These are phyloP conservation scores for Gymnopus androsaceus DNA, from an alignment of 1,284 basidiomycete genomes.

Conservation along the genomic window DNA sequence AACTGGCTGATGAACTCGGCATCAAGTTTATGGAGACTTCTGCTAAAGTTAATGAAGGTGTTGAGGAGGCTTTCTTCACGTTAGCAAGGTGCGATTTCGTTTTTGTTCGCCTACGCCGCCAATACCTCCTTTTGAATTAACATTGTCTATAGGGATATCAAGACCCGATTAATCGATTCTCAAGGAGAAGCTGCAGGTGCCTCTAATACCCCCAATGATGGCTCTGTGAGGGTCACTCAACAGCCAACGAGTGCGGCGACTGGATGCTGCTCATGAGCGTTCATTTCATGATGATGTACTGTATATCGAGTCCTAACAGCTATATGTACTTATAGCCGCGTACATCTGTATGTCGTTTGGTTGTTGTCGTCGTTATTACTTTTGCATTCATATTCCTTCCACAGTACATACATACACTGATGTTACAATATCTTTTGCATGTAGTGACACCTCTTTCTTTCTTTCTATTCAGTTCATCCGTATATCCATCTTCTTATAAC, in stretches of 20 bases:
- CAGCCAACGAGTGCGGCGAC: conserved; percentile 43
- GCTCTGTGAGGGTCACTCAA: conserved; percentile 68
- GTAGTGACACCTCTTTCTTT: too few species aligned
- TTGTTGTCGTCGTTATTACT: too few species aligned
- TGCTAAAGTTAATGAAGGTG: conserved; percentile 96
- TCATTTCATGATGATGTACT: background rate
- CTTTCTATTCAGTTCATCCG: too few species aligned
- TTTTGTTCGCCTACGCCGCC: background rate
- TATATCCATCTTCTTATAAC: too few species aligned
- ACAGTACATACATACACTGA: too few species aligned
- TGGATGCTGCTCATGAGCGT: conserved; percentile 63
- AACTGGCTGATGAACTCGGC: conserved; percentile 86
- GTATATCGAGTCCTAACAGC: too few species aligned
- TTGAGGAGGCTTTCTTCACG: conserved; percentile 99
- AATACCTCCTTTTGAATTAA: conserved; percentile 1
- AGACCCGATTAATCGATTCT: conserved; percentile 94
- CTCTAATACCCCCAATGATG: conserved; percentile 45
- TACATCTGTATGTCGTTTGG: too few species aligned
- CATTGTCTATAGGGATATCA: conserved; percentile 77
- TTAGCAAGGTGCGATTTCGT: conserved; percentile 74
- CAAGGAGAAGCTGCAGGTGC: conserved; percentile 70
- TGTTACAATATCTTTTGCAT: too few species aligned
- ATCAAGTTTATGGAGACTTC: conserved; percentile 98
- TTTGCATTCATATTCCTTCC: too few species aligned
- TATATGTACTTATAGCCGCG: too few species aligned